A percentile compares a stretch with the other conserved stretches of the same genome.
Evolutionary conservation across 805 yeast genomes (phyloP).

Genomic region (Yamadazyma olivae): DNA sequence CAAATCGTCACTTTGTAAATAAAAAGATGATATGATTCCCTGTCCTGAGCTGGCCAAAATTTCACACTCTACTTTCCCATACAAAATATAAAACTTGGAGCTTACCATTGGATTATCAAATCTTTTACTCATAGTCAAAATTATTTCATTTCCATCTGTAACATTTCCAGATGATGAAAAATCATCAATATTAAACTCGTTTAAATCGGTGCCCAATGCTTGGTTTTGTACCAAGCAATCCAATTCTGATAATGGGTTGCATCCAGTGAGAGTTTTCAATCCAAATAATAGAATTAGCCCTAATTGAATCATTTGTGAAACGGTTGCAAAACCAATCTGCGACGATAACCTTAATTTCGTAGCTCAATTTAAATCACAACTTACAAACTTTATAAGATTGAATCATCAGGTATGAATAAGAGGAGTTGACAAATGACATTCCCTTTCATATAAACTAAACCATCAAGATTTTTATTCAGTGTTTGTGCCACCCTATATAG

Average conservation of each 20-base stretch:
- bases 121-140: conserved; percentile 13
- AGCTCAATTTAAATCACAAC: no score
- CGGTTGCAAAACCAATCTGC: no score
- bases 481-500: no score
- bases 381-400: no score
- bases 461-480: no score
- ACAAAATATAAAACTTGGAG: conserved; percentile 28
- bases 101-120: conserved; percentile 32
- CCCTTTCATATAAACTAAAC: no score
- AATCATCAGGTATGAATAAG: no score
- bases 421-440: no score
- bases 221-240: conserved; percentile 24
- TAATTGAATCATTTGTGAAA: no score
- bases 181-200: conserved; percentile 3
- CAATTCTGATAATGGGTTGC: conserved; percentile 25
- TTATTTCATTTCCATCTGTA: conserved; percentile 1
- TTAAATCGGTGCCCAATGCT: conserved; percentile 18
- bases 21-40: conserved; percentile 38
- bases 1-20: conserved; percentile 40
- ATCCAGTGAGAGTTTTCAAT: conserved; percentile 10
- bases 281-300: no score
- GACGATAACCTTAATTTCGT: no score
- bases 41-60: conserved; percentile 28
- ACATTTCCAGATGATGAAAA: conserved; percentile 8
- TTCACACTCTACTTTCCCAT: conserved; percentile 37